These are phyloP conservation scores for Mallotus repandus DNA, from an alignment of 441 rosid species.

Conservation along the genomic window DNA sequence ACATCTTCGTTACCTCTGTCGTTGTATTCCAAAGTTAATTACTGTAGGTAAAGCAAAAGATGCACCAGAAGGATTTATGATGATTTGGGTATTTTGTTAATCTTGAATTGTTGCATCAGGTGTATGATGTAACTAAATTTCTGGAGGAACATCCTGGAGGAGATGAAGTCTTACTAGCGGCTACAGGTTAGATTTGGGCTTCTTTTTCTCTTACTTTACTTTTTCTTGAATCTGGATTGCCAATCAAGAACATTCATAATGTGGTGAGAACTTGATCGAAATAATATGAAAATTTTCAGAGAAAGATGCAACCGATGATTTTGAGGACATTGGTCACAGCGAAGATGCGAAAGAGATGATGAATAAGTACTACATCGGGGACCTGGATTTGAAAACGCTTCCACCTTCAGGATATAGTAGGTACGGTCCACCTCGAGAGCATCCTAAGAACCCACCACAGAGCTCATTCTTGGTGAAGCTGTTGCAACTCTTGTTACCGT, in stretches of 20 bases:
- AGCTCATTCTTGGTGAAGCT: neutral
- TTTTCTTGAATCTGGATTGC: neutral
- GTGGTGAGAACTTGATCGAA: neutral
- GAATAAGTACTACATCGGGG: constrained; percentile 13
- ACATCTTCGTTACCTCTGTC: too few species aligned
- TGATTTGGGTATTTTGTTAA: neutral
- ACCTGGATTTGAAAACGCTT: constrained; percentile 9
- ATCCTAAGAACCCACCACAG: neutral
- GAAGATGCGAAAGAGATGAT: constrained; percentile 14
- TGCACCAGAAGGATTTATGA: too few species aligned
- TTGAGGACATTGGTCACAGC: constrained; percentile 13
- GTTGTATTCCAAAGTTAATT: too few species aligned
- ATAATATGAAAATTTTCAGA: neutral
- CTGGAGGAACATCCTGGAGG: constrained; percentile 25
- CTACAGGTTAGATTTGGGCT: neutral
- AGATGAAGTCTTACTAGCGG: constrained; percentile 18
- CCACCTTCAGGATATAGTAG: neutral
- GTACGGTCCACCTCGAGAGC: neutral
- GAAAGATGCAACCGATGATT: constrained; percentile 22
- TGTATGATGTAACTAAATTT: constrained; percentile 13
- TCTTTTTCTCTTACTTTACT: too few species aligned
- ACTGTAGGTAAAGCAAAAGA: too few species aligned
- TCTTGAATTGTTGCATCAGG: neutral
- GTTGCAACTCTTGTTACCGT: constrained; percentile 14
- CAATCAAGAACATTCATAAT: neutral